A percentile compares a stretch with the other conserved stretches of the same genome.
Conservation (phyloP, 352 stramenopile species). For the Phytophthora foliorum region DNA sequence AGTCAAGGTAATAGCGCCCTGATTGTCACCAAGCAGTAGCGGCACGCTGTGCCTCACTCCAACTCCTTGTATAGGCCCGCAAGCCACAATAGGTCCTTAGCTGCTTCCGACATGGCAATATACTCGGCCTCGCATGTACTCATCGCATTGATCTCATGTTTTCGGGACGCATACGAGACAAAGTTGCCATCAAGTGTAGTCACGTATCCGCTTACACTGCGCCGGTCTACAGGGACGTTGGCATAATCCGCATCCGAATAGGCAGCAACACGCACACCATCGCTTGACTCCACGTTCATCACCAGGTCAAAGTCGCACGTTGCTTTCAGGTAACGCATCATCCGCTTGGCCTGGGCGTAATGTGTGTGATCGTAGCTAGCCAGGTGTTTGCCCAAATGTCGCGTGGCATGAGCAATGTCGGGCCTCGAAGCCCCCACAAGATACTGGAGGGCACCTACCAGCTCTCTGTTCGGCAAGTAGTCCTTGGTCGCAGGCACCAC, state of each 20-base stretch:
- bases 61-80: too few species aligned
- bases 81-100: background rate
- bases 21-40: too few species aligned
- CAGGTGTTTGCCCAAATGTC: background rate
- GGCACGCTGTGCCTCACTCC: too few species aligned
- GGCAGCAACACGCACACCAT: background rate
- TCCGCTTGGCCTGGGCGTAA: constrained; percentile 6
- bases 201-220: background rate
- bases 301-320: constrained; percentile 13
- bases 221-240: background rate
- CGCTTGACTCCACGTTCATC: background rate
- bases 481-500: background rate
- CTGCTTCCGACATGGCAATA: background rate
- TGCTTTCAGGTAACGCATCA: constrained; percentile 7
- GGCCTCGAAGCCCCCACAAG: background rate
- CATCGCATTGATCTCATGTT: background rate
- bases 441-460: background rate
- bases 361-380: background rate
- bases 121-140: background rate
- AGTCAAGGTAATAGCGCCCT: too few species aligned
- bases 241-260: constrained; percentile 5
- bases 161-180: background rate
- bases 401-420: background rate
- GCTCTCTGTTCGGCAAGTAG: background rate
- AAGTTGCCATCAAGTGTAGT: too few species aligned